Percentiles rank a stretch among this genome's conserved stretches.
These are phyloP conservation scores for Tolypocladium endophyticum DNA, from an alignment of 2,329 filamentous ascomycete species.

Conservation along the genomic window DNA sequence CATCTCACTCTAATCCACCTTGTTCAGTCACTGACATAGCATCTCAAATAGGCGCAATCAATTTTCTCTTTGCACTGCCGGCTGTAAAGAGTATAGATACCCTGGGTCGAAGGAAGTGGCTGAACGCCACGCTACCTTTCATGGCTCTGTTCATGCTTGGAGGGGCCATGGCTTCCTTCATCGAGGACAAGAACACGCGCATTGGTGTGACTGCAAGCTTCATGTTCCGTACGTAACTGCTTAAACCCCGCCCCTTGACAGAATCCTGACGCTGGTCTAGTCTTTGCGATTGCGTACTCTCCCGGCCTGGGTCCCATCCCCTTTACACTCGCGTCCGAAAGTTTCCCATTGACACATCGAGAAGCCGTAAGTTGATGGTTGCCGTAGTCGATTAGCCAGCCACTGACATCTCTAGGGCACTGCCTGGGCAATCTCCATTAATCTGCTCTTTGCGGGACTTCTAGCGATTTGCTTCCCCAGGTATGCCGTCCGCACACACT, in stretches of 20 bases:
- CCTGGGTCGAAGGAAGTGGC: slow-evolving; percentile 30
- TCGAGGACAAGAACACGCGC: slow-evolving; percentile 8
- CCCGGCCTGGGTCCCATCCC: slow-evolving; percentile 34
- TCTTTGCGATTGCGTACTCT: slow-evolving; percentile 31
- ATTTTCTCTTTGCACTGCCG: slow-evolving; percentile 30
- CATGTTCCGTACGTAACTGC: slow-evolving; percentile 15
- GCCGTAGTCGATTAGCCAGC: neutral
- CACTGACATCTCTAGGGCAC: slow-evolving; percentile 23
- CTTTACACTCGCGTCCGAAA: slow-evolving; percentile 39
- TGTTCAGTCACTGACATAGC: neutral
- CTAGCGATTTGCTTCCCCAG: slow-evolving; percentile 31
- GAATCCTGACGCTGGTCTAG: slow-evolving; percentile 4
- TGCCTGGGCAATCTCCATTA: slow-evolving; percentile 35
- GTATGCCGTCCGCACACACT: slow-evolving; percentile 1
- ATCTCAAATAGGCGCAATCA: slow-evolving; percentile 19
- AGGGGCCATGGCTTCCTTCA: slow-evolving; percentile 22
- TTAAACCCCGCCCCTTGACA: no score
- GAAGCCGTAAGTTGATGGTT: slow-evolving; percentile 22
- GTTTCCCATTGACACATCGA: slow-evolving; percentile 37
- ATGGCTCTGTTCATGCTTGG: slow-evolving; percentile 31
- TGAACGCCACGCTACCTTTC: slow-evolving; percentile 29
- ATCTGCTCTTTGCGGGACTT: slow-evolving; percentile 35
- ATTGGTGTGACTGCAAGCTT: slow-evolving; percentile 24
- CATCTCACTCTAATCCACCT: neutral
- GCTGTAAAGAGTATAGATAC: slow-evolving; percentile 22